Evolutionary conservation across 768 basidiomycete genomes (phyloP), one percentile per base, ranked within the genome.

Genomic region (Chalciporus pseudorubinellus): DNA sequence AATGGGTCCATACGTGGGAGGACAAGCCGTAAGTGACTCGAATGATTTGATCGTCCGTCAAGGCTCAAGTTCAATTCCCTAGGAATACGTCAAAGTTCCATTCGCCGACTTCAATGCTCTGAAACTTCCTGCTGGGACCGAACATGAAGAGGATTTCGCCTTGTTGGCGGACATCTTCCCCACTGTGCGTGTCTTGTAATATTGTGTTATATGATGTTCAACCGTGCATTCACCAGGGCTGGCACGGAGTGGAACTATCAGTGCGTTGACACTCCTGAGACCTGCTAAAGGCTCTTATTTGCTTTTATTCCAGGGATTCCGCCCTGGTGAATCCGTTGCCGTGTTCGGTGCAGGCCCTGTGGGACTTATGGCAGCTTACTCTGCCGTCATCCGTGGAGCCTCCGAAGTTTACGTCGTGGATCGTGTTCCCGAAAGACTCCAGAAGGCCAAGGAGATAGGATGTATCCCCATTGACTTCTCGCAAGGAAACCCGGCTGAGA

Each of bases 31-130:
- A 59, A 26, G 70, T 46, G 9, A 16, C 21, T 28, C 44, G 28
- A 19, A 55, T 42, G n/a, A 36, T n/a, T 4, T 6, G 6, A 36
- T 16, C 16, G 34, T 36, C 14, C 9, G n/a, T 36, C 34, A 36
- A 36, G 34, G n/a, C 34, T 36, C 10, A 36, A 16, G 3, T 31
- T 45, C 31, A 31, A 26, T n/a, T n/a, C 34, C 34, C 2, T 49
- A 78, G 77, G 77, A 82, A 75, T 81, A 76, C 57, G 72, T 82
- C 39, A 72, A 76, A 12, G 79, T 81, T 7, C 80, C 79, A 0
- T 82, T 76, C 59, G 80, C 79, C 7, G 80, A 82, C 54, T 81
- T 78, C 67, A 80, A 80, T 52, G 78, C 77, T 3, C 63, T 82
- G 18, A 72, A 72, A 34, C 72, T 82, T 0, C 80, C 80, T 6